A percentile compares a stretch with the other conserved stretches of the same genome.
These are phyloP conservation scores for Aspergillus pseudoglaucus DNA, from an alignment of 2,329 filamentous ascomycete species.

Conservation along the genomic window DNA sequence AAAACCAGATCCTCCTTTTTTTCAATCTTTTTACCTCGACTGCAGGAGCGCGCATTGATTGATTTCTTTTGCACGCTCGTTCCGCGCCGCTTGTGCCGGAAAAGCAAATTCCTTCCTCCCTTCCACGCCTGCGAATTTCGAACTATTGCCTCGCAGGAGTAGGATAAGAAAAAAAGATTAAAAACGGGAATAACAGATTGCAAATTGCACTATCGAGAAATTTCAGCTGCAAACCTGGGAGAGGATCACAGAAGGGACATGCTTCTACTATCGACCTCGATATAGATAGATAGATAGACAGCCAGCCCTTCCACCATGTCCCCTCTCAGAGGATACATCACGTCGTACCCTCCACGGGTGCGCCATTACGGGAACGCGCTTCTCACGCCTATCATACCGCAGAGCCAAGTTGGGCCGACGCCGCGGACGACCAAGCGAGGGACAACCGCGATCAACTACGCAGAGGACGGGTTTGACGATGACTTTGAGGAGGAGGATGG, in stretches of 20 bases:
- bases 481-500: constrained; percentile 58
- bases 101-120: not conserved
- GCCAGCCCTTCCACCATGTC: constrained; percentile 36
- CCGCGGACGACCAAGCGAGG: constrained; percentile 93
- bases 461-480: constrained; percentile 88
- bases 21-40: no score
- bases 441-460: constrained; percentile 94
- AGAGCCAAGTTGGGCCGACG: constrained; percentile 58
- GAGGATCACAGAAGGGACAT: constrained; percentile 24
- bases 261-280: constrained; percentile 18
- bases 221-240: constrained; percentile 5
- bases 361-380: constrained; percentile 89
- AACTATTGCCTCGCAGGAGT: not conserved
- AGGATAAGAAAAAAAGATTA: not conserved
- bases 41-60: not conserved
- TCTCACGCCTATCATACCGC: constrained; percentile 73
- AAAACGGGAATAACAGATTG: not conserved
- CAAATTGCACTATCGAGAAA: not conserved
- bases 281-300: constrained; percentile 10
- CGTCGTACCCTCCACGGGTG: constrained; percentile 83
- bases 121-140: not conserved
- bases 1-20: no score
- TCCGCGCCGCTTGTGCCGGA: not conserved
- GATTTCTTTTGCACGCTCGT: not conserved
- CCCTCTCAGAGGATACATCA: constrained; percentile 79